Evolutionary conservation across 1,284 basidiomycete species (phyloP).

Genomic region (Prillingera fragicola): DNA sequence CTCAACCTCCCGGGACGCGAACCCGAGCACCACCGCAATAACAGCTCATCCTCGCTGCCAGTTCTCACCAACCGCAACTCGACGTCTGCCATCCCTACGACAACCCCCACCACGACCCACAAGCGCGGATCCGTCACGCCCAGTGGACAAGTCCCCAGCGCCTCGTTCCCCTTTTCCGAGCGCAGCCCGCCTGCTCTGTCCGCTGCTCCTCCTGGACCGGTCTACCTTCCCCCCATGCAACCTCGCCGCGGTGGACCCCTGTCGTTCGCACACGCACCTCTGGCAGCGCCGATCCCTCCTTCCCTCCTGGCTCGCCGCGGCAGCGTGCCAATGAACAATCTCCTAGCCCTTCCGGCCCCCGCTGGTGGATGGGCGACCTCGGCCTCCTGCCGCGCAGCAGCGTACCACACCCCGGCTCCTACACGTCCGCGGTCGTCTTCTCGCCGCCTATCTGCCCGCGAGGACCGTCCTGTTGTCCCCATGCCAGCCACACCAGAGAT

Average conservation of each 20-base stretch:
- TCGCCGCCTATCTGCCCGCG: conserved; percentile 15
- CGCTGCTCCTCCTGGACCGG: neutral
- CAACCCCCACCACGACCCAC: neutral
- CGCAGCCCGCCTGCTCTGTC: neutral
- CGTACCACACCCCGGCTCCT: conserved; percentile 3
- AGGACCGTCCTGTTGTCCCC: no score
- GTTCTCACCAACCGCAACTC: no score
- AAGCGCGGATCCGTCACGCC: neutral
- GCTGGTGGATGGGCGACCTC: neutral
- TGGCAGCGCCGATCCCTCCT: conserved; percentile 27
- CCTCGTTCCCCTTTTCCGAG: neutral
- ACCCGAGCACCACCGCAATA: no score
- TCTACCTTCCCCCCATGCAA: conserved; percentile 3
- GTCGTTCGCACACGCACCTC: conserved; percentile 20
- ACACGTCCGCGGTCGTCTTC: conserved; percentile 5
- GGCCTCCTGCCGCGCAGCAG: no score
- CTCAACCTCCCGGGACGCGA: conserved; percentile 1
- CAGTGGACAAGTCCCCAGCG: neutral
- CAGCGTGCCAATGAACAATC: conserved; percentile 1
- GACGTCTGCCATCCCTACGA: no score
- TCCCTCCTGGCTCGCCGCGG: conserved; percentile 26
- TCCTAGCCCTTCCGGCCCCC: neutral
- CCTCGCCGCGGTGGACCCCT: conserved; percentile 9
- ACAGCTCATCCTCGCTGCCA: neutral
- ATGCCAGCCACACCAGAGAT: no score